These are phyloP conservation scores for Protomyces lactucae-debilis DNA, from an alignment of 1,139 yeast species.

Conservation along the genomic window DNA sequence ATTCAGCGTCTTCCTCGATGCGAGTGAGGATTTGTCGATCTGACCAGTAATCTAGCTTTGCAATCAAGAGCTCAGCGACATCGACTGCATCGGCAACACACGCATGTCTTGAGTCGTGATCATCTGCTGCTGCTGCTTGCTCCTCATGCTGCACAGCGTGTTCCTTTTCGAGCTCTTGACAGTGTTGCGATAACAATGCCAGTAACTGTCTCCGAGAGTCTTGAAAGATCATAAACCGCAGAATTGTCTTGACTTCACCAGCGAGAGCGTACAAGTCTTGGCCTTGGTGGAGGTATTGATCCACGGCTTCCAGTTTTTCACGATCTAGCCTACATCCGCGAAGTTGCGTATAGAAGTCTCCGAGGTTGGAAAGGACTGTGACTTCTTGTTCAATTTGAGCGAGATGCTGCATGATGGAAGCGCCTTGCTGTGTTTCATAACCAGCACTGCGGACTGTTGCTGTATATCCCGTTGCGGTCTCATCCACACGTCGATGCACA, in stretches of 20 bases:
- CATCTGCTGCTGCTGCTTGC: background rate
- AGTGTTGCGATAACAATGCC: conserved; percentile 9
- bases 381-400: background rate
- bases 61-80: conserved; percentile 14
- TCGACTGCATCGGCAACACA: conserved; percentile 19
- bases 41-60: conserved; percentile 12
- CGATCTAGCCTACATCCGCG: conserved; percentile 33
- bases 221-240: conserved; percentile 32
- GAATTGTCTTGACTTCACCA: conserved; percentile 28
- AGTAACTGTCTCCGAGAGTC: conserved; percentile 33
- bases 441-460: background rate
- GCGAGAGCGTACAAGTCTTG: conserved; percentile 12
- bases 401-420: background rate
- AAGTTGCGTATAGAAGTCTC: conserved; percentile 27
- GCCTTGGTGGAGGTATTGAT: conserved; percentile 30
- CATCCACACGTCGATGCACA: background rate
- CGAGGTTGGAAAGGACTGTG: conserved; percentile 22
- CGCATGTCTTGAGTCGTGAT: background rate
- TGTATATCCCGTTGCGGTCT: background rate
- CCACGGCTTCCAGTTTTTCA: conserved; percentile 33
- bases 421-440: background rate
- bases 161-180: conserved; percentile 5
- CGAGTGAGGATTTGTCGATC: conserved; percentile 6
- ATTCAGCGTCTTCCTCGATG: conserved; percentile 13
- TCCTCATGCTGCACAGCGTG: background rate